phyloP scores from a whole-genome alignment of 129 eudicot genomes.

The Dittrichia graveolens region DNA sequence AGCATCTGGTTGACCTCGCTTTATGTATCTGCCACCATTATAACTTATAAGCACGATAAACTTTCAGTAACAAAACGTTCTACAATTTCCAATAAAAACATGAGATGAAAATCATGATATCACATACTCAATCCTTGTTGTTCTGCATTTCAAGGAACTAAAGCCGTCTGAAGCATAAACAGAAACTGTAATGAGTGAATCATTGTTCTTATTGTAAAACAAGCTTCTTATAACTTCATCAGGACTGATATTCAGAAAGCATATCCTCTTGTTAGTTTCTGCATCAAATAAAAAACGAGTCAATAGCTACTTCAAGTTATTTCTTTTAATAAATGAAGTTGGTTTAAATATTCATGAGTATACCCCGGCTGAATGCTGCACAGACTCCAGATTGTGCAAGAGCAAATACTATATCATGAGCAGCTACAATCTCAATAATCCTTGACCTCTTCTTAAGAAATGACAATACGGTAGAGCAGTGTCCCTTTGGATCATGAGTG shows the following conservation, averaged over 20 bases:
- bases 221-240: slow-evolving; percentile 96
- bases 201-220: slow-evolving; percentile 88
- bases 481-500: slow-evolving; percentile 87
- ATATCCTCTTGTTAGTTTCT: slow-evolving; percentile 89
- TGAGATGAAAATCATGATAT: slow-evolving; percentile 11
- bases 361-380: slow-evolving; percentile 95
- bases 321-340: neutral
- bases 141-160: slow-evolving; percentile 90
- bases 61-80: slow-evolving; percentile 1
- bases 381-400: slow-evolving; percentile 94
- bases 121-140: slow-evolving; percentile 89
- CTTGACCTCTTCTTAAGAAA: slow-evolving; percentile 78
- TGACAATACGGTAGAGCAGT: slow-evolving; percentile 57
- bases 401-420: slow-evolving; percentile 85
- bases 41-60: slow-evolving; percentile 1
- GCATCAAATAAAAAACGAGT: slow-evolving; percentile 44
- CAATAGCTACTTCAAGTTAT: slow-evolving; percentile 1
- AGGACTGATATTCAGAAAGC: slow-evolving; percentile 81
- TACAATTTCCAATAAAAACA: neutral
- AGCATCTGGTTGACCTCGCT: slow-evolving; percentile 91
- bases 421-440: slow-evolving; percentile 87
- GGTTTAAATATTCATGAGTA: neutral
- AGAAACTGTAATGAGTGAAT: slow-evolving; percentile 92
- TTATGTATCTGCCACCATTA: slow-evolving; percentile 53
- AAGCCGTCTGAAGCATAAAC: slow-evolving; percentile 88